Evolutionary conservation across 2,329 filamentous ascomycete genomes (phyloP).

Genomic region (Sclerotinia borealis): DNA sequence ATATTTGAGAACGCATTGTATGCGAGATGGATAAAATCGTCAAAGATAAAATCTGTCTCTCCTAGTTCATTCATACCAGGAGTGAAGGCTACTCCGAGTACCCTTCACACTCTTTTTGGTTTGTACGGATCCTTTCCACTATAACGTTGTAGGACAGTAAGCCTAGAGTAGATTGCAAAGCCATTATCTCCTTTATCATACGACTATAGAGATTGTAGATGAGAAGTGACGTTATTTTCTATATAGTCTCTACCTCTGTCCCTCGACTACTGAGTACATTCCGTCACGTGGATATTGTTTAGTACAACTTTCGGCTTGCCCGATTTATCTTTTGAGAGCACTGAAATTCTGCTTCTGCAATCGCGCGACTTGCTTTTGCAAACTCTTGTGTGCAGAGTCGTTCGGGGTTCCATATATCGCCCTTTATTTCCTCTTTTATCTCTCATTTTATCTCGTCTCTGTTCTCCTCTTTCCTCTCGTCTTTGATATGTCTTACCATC

Average conservation of each 20-base stretch:
- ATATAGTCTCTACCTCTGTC: not conserved
- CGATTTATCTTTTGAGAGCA: not conserved
- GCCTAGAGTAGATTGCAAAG: not conserved
- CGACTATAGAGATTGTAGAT: not conserved
- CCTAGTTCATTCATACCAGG: not conserved
- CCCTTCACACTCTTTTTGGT: not conserved
- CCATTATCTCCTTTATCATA: not conserved
- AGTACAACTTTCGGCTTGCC: not conserved
- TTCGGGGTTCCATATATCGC: too few relatives aligned
- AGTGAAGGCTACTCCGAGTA: too few relatives aligned
- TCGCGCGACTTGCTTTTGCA: not conserved
- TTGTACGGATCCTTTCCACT: not conserved
- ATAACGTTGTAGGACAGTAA: not conserved
- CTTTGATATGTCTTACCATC: too few relatives aligned
- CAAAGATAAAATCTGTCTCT: not conserved
- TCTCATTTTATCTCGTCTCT: too few relatives aligned
- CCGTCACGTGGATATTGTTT: not conserved
- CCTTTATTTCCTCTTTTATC: too few relatives aligned
- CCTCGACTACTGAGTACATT: not conserved
- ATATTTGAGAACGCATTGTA: not conserved
- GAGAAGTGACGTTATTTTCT: too few relatives aligned
- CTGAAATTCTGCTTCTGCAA: not conserved
- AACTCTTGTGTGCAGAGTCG: too few relatives aligned
- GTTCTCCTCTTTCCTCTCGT: not conserved
- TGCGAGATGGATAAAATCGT: not conserved